Conservation (phyloP, 345 rosid species). For the Populus simonii region DNA sequence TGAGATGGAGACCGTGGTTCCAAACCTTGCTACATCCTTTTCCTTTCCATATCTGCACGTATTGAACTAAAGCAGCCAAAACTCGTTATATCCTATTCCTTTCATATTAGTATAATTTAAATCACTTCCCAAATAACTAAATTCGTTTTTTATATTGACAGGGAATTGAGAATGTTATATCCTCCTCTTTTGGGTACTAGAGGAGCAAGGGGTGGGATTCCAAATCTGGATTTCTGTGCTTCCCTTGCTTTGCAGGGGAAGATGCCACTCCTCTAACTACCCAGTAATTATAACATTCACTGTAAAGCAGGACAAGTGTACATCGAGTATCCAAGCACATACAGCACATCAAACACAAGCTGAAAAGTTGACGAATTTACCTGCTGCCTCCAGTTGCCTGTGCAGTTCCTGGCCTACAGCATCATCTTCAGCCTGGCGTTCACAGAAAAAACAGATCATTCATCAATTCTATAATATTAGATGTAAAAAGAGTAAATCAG, state of each 20-base stretch:
- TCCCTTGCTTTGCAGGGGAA: not conserved
- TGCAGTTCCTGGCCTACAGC: slow-evolving; percentile 81
- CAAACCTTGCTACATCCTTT: not conserved
- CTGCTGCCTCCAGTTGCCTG: slow-evolving; percentile 89
- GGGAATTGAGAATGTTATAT: not conserved
- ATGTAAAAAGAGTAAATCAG: not conserved
- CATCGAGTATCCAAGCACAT: not conserved
- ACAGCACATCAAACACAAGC: not conserved
- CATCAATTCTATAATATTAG: not conserved
- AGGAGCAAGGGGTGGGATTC: not conserved
- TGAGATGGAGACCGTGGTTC: not conserved
- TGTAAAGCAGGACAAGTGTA: not conserved
- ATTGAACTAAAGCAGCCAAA: too few relatives aligned
- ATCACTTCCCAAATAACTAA: not conserved
- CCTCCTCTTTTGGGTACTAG: not conserved
- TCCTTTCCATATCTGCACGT: too few relatives aligned
- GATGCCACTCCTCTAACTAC: not conserved
- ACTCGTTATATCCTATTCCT: not conserved
- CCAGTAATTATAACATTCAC: not conserved
- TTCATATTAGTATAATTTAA: not conserved
- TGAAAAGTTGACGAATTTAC: slow-evolving; percentile 29
- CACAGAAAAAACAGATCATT: not conserved
- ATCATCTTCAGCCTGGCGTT: slow-evolving; percentile 69
- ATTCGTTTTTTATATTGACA: not conserved
- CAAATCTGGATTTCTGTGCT: not conserved